Evolutionary conservation across 306 rosid species (phyloP).

Genomic region (Alnus rubra): DNA sequence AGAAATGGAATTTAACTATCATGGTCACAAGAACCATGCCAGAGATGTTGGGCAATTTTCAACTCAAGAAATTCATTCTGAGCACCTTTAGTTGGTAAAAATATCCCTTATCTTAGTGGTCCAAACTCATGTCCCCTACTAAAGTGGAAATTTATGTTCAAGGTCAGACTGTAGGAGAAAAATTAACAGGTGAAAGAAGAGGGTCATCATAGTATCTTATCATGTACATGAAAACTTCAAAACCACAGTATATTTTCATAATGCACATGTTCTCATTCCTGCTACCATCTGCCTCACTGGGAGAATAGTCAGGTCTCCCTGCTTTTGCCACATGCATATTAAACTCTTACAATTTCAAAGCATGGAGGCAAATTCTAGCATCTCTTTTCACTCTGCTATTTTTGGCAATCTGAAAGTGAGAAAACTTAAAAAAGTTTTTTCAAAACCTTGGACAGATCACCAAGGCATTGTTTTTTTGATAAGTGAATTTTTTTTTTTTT

Average conservation of each 20-base stretch:
- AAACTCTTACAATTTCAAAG: background rate
- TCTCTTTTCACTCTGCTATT: background rate
- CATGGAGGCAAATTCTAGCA: background rate
- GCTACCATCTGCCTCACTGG: background rate
- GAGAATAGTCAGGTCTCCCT: background rate
- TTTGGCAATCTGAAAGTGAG: background rate
- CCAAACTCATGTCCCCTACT: background rate
- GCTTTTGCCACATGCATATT: background rate
- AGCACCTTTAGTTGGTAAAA: background rate
- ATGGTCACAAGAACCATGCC: constrained; percentile 20
- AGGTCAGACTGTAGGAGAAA: background rate
- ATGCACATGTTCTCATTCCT: background rate
- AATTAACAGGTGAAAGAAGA: background rate
- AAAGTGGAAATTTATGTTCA: background rate
- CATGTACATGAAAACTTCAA: background rate
- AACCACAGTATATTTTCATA: background rate
- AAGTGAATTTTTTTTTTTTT: no score
- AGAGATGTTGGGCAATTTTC: background rate
- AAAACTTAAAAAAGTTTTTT: background rate
- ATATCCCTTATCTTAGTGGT: background rate
- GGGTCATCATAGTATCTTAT: background rate
- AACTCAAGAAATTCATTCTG: background rate
- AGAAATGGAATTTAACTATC: constrained; percentile 13
- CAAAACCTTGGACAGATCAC: background rate
- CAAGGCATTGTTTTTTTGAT: background rate